Conservation (phyloP, 495 filamentous ascomycete species). For the Tuber calosporum region DNA sequence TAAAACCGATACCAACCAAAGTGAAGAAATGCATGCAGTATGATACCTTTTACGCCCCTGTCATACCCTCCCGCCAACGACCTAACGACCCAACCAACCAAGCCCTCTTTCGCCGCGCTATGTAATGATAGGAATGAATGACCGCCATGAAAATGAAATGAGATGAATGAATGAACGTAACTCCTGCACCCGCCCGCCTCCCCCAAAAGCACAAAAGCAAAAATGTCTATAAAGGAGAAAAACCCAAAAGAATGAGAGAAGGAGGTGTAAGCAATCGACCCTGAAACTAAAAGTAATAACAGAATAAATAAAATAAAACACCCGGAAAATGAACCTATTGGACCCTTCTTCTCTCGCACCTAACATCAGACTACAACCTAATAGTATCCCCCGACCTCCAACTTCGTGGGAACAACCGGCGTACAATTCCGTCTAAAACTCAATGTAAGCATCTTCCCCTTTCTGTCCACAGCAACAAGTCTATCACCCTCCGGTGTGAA, state of each 20-base stretch:
- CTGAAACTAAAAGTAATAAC: background rate
- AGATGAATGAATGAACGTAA: background rate
- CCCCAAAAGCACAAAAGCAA: background rate
- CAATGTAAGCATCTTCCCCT: conserved; percentile 37
- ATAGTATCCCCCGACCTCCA: conserved; percentile 22
- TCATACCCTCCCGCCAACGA: background rate
- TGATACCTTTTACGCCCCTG: background rate
- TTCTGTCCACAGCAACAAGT: conserved; percentile 38
- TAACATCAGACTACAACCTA: background rate
- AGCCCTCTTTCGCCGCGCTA: background rate
- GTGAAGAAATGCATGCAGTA: background rate
- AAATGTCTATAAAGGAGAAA: background rate
- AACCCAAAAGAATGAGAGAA: background rate
- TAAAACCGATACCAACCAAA: background rate
- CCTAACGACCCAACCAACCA: background rate
- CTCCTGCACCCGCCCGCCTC: background rate
- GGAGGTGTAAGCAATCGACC: background rate
- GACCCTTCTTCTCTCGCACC: background rate
- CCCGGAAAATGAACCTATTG: background rate
- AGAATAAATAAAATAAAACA: background rate
- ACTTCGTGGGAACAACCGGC: conserved; percentile 20
- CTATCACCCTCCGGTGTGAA: conserved; percentile 36
- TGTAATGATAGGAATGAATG: background rate
- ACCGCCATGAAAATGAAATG: background rate
- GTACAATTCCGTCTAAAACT: conserved; percentile 22